Evolutionary conservation across 768 basidiomycete species (phyloP).

Genomic region (Lyophyllum atratum): DNA sequence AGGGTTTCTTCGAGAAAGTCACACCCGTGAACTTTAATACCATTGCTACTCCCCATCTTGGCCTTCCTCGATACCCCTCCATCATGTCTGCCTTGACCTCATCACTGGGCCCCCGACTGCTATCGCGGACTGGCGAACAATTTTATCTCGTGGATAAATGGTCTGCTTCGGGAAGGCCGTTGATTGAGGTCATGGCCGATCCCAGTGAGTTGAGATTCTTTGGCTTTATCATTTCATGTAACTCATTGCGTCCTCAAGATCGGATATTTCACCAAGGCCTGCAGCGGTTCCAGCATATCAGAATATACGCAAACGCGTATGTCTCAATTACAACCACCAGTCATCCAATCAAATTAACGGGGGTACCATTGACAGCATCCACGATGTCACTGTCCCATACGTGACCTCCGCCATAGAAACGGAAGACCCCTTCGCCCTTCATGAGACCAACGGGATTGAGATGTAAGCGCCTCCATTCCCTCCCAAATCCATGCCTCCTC

Average conservation of each 20-base stretch:
- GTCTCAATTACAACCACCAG: slow-evolving; percentile 25
- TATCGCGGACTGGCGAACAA: slow-evolving; percentile 81
- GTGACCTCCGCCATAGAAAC: slow-evolving; percentile 73
- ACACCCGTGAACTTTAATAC: slow-evolving; percentile 81
- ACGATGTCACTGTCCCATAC: slow-evolving; percentile 83
- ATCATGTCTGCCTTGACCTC: slow-evolving; percentile 54
- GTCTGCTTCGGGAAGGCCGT: slow-evolving; percentile 62
- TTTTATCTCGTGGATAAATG: slow-evolving; percentile 77
- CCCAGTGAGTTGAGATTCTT: slow-evolving; percentile 46
- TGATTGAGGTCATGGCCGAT: slow-evolving; percentile 81
- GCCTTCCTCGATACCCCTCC: slow-evolving; percentile 65
- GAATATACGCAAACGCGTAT: slow-evolving; percentile 82
- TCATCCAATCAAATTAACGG: not conserved
- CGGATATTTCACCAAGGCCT: slow-evolving; percentile 78
- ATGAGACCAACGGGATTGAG: slow-evolving; percentile 57
- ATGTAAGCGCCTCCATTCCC: slow-evolving; percentile 43
- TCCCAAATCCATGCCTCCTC: slow-evolving; percentile 1
- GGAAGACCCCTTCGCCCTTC: slow-evolving; percentile 64
- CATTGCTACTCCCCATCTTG: slow-evolving; percentile 82
- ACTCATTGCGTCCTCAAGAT: slow-evolving; percentile 39
- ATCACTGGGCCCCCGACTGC: slow-evolving; percentile 63
- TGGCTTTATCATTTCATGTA: not conserved
- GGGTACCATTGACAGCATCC: slow-evolving; percentile 43
- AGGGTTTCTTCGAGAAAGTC: slow-evolving; percentile 70
- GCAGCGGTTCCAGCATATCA: slow-evolving; percentile 61